Evolutionary conservation across 139 green algal species (phyloP).

Genomic region (Tetradesmus obliquus): DNA sequence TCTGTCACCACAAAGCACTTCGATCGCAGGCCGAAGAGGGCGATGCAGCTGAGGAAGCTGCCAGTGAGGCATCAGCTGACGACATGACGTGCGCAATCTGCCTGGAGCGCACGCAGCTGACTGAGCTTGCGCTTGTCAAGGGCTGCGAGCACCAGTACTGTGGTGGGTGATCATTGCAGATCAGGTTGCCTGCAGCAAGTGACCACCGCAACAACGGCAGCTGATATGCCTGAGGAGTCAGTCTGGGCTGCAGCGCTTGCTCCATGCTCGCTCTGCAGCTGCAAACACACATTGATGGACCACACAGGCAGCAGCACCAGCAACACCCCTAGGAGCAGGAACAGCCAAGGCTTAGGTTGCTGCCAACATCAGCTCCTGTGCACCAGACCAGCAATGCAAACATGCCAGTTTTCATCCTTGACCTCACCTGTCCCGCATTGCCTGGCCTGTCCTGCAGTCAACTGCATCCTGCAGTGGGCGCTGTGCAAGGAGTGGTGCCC

Average conservation of each 20-base stretch:
- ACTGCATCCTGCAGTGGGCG: constrained; percentile 88
- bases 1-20: neutral
- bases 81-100: constrained; percentile 88
- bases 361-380: neutral
- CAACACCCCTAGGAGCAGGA: neutral
- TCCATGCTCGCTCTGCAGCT: neutral
- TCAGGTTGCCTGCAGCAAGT: neutral
- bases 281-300: neutral
- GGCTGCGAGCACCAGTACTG: constrained; percentile 93
- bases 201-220: neutral
- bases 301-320: neutral
- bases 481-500: constrained; percentile 80
- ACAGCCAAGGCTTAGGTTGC: neutral
- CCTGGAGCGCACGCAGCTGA: constrained; percentile 68
- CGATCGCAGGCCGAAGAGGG: neutral
- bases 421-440: neutral
- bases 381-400: too few species aligned
- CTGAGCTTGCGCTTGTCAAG: constrained; percentile 77
- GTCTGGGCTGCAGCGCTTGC: neutral
- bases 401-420: neutral
- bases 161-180: constrained; percentile 43
- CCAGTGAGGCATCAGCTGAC: constrained; percentile 31
- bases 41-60: constrained; percentile 35
- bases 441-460: constrained; percentile 50
- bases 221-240: neutral